phyloP scores from a whole-genome alignment of 805 yeast species.

The Kluyveromyces nonfermentans region DNA sequence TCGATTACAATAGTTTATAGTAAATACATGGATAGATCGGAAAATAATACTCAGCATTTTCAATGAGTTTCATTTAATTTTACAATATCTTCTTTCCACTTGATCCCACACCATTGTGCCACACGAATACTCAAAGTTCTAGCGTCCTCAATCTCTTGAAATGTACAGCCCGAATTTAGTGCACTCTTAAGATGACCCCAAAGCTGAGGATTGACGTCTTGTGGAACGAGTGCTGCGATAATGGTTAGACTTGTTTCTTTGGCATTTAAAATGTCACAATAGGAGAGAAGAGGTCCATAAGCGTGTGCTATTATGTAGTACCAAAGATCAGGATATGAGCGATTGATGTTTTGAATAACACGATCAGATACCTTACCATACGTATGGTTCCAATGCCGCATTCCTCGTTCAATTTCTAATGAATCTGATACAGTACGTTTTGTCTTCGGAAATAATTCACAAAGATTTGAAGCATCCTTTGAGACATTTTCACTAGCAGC shows the following conservation, averaged over 20 bases:
- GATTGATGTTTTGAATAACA: constrained; percentile 54
- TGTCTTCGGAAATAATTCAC: constrained; percentile 1
- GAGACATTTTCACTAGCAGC: background rate
- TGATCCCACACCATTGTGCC: constrained; percentile 64
- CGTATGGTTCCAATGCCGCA: constrained; percentile 58
- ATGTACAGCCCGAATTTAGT: constrained; percentile 61
- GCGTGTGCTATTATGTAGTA: constrained; percentile 60
- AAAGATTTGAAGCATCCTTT: constrained; percentile 2
- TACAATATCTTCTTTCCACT: constrained; percentile 38
- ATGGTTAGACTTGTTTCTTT: constrained; percentile 70
- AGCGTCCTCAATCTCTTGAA: constrained; percentile 50
- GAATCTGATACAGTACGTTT: background rate
- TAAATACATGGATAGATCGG: background rate
- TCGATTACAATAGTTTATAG: background rate
- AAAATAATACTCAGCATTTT: background rate
- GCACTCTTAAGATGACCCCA: constrained; percentile 91
- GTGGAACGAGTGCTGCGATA: constrained; percentile 76
- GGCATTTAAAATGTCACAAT: constrained; percentile 48
- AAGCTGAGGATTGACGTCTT: constrained; percentile 86
- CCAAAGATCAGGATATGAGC: constrained; percentile 84
- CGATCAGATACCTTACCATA: constrained; percentile 68
- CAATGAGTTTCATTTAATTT: constrained; percentile 13
- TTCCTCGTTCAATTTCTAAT: constrained; percentile 37
- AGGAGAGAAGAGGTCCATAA: constrained; percentile 71
- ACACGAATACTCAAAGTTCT: constrained; percentile 55